Conservation (phyloP, 1,139 yeast species). For the Debaryomycetaceae sp. region DNA sequence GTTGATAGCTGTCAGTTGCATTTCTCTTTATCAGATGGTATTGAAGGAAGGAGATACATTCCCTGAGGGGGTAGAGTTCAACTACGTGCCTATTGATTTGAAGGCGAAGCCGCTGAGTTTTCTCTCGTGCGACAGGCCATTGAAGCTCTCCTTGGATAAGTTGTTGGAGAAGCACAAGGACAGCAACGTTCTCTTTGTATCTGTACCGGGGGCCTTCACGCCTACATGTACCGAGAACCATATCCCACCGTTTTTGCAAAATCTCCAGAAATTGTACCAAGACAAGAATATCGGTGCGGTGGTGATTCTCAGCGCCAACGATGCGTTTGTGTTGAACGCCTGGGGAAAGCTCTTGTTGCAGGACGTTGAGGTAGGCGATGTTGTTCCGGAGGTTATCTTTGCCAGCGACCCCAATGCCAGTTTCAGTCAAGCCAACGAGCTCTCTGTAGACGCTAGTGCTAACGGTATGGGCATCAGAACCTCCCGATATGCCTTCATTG, state of each 20-base stretch:
- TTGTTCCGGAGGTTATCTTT: slow-evolving; percentile 49
- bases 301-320: slow-evolving; percentile 68
- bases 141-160: slow-evolving; percentile 18
- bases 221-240: slow-evolving; percentile 85
- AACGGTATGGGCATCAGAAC: slow-evolving; percentile 63
- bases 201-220: slow-evolving; percentile 91
- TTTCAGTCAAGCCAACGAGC: slow-evolving; percentile 47
- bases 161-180: slow-evolving; percentile 21
- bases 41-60: slow-evolving; percentile 29
- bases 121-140: slow-evolving; percentile 48
- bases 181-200: slow-evolving; percentile 58
- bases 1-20: too few species aligned
- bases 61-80: slow-evolving; percentile 52
- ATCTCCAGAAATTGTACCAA: slow-evolving; percentile 45
- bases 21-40: slow-evolving; percentile 3
- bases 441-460: slow-evolving; percentile 45
- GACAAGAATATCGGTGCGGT: slow-evolving; percentile 66
- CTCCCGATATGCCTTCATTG: slow-evolving; percentile 68
- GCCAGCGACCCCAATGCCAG: slow-evolving; percentile 72
- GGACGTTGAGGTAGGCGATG: slow-evolving; percentile 21
- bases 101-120: slow-evolving; percentile 37
- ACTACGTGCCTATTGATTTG: slow-evolving; percentile 51
- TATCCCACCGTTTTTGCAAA: slow-evolving; percentile 67
- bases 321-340: slow-evolving; percentile 69
- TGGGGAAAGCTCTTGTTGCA: slow-evolving; percentile 69